These are phyloP conservation scores for Corniculantispora saksenae DNA, from an alignment of 2,329 filamentous ascomycete species.

Conservation along the genomic window DNA sequence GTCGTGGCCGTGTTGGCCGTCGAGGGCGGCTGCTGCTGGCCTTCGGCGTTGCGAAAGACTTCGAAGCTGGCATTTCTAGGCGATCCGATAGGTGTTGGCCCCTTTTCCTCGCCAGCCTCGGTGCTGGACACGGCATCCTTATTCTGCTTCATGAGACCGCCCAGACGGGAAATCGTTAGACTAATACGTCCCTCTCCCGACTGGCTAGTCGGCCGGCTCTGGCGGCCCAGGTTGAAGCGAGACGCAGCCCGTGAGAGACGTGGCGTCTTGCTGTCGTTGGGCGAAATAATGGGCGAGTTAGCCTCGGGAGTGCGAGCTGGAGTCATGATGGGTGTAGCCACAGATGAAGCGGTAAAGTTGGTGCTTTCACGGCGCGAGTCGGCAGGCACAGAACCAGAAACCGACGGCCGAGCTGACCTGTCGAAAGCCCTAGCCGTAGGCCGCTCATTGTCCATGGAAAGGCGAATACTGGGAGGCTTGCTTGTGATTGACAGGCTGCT, in stretches of 20 bases:
- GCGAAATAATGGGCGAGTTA: conserved; percentile 42
- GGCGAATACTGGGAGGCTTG: conserved; percentile 52
- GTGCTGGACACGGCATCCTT: conserved; percentile 43
- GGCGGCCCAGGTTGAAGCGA: conserved; percentile 49
- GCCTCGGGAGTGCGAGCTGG: conserved; percentile 38
- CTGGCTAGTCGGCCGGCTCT: conserved; percentile 60
- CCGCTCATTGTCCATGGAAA: conserved; percentile 57
- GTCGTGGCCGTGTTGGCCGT: conserved; percentile 4
- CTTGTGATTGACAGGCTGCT: conserved; percentile 25
- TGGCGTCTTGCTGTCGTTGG: conserved; percentile 55
- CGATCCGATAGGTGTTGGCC: conserved; percentile 21
- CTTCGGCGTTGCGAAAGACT: conserved; percentile 38
- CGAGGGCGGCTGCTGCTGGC: neutral
- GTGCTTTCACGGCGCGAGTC: conserved; percentile 54
- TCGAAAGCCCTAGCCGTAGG: conserved; percentile 50
- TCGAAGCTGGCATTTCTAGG: conserved; percentile 24
- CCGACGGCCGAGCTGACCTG: conserved; percentile 41
- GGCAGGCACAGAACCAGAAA: conserved; percentile 32
- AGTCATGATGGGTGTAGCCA: conserved; percentile 37
- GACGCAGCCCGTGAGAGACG: conserved; percentile 60
- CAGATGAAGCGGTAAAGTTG: conserved; percentile 47
- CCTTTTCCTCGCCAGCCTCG: conserved; percentile 9
- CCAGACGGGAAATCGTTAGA: conserved; percentile 57
- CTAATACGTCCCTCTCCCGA: conserved; percentile 60
- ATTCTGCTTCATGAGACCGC: conserved; percentile 52